Evolutionary conservation across 345 rosid species (phyloP).

Genomic region (Physaria fendleri): DNA sequence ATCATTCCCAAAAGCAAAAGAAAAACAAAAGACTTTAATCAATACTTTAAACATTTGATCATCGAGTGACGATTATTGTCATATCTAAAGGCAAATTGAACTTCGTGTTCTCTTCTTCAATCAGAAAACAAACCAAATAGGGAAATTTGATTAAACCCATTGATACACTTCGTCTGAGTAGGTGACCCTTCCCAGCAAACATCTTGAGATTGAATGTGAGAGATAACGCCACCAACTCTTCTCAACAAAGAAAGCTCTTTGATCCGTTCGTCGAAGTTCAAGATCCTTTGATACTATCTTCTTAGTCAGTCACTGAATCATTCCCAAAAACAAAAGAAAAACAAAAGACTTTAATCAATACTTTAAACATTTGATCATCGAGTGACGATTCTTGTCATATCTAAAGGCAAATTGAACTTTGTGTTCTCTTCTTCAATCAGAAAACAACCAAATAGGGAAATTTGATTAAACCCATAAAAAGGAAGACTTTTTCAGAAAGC

Average conservation of each 20-base stretch:
- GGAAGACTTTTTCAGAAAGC: background rate
- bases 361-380: too few relatives aligned
- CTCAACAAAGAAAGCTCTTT: background rate
- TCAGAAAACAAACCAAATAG: too few relatives aligned
- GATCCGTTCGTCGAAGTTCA: conserved; percentile 11
- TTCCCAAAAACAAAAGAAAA: background rate
- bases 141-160: conserved; percentile 22
- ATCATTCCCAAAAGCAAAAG: background rate
- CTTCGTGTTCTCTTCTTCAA: background rate
- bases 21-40: background rate
- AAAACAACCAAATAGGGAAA: too few relatives aligned
- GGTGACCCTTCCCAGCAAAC: conserved; percentile 9
- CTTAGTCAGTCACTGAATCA: background rate
- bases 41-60: too few relatives aligned
- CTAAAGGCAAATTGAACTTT: background rate
- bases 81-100: too few relatives aligned
- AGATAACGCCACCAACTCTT: too few relatives aligned
- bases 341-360: too few relatives aligned
- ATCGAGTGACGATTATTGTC: too few relatives aligned
- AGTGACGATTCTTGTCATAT: too few relatives aligned
- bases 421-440: background rate
- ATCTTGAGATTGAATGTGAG: conserved; percentile 9
- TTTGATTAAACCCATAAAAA: background rate
- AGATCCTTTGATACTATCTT: background rate
- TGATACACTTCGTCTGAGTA: conserved; percentile 31